Percentiles rank a stretch among this genome's conserved stretches.
Evolutionary conservation across 768 basidiomycete species (phyloP).

Genomic region (Termitomyces sp.): DNA sequence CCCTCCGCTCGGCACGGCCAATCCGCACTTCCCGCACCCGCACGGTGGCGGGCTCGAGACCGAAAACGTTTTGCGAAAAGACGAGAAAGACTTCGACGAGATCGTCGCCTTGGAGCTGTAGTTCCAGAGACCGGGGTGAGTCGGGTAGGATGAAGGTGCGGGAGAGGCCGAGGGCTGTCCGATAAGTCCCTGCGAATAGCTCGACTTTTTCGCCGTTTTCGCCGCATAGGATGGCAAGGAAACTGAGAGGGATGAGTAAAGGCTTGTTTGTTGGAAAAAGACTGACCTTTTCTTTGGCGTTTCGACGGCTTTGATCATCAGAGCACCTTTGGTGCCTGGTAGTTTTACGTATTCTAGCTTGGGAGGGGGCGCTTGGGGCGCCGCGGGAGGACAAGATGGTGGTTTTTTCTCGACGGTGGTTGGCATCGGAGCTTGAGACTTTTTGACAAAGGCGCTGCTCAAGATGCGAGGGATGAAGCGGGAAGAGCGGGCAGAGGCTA

Average conservation of each 20-base stretch:
- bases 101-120: constrained; percentile 89
- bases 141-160: constrained; percentile 91
- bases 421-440: constrained; percentile 45
- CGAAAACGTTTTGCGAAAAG: constrained; percentile 89
- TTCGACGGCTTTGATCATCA: constrained; percentile 83
- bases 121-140: constrained; percentile 80
- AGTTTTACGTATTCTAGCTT: constrained; percentile 91
- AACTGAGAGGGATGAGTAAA: constrained; percentile 37
- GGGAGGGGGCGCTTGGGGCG: constrained; percentile 61
- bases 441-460: constrained; percentile 56
- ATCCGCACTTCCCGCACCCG: constrained; percentile 92
- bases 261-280: not conserved
- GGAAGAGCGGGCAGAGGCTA: constrained; percentile 39
- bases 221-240: constrained; percentile 88
- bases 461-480: constrained; percentile 71
- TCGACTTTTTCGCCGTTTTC: constrained; percentile 93
- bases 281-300: constrained; percentile 81
- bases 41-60: constrained; percentile 88
- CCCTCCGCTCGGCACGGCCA: constrained; percentile 80
- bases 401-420: constrained; percentile 33
- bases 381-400: constrained; percentile 22
- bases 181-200: constrained; percentile 86
- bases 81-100: constrained; percentile 89
- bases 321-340: constrained; percentile 82
- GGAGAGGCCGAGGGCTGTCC: constrained; percentile 86